These are phyloP conservation scores for Pontederia paniculata DNA, from an alignment of 176 grass and related monocot genomes.

Conservation along the genomic window DNA sequence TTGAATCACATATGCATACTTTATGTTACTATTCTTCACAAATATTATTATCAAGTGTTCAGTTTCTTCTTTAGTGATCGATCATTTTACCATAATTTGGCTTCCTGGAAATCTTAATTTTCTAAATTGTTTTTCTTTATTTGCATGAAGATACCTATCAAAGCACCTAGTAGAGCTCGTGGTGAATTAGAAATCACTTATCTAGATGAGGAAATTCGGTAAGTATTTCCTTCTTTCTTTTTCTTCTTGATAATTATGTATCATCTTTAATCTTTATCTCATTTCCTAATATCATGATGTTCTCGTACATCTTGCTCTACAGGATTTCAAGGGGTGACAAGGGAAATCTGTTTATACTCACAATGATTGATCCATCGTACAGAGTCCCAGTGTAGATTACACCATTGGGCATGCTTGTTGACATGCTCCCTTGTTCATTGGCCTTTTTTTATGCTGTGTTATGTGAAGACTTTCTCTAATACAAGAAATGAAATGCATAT, in stretches of 20 bases:
- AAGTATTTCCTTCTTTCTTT: constrained; percentile 8
- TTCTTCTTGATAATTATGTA: no score
- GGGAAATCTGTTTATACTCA: constrained; percentile 80
- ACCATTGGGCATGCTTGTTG: no score
- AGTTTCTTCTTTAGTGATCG: no score
- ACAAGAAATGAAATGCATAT: no score
- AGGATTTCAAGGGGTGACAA: constrained; percentile 90
- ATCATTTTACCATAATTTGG: neutral
- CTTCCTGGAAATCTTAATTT: neutral
- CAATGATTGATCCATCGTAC: constrained; percentile 81
- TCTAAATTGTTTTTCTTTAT: neutral
- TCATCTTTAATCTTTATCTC: no score
- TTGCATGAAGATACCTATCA: constrained; percentile 56
- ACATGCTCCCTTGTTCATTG: no score
- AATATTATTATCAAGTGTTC: no score
- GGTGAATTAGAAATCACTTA: constrained; percentile 94
- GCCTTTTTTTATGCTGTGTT: no score
- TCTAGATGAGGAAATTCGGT: constrained; percentile 85
- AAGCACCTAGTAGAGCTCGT: constrained; percentile 60
- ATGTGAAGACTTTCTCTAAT: no score
- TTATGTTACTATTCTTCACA: no score
- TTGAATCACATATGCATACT: no score
- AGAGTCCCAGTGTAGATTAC: constrained; percentile 42
- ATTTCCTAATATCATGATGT: constrained; percentile 5
- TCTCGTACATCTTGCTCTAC: constrained; percentile 11